A percentile compares a stretch with the other conserved stretches of the same genome.
Conservation (phyloP, 176 grass and related monocot genomes). For the Aegilops sharonensis region DNA sequence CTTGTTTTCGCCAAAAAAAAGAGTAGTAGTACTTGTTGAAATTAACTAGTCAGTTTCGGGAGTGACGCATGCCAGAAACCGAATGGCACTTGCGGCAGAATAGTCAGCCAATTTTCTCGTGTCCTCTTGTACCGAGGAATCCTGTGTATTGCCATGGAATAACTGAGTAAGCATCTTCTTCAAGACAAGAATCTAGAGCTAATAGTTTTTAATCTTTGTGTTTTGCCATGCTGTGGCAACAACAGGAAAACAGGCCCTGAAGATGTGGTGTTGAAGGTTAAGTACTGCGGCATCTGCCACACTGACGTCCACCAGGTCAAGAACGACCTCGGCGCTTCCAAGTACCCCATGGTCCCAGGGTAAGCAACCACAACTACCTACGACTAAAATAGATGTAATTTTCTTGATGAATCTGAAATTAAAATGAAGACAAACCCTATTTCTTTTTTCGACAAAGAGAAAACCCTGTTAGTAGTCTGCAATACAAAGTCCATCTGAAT, state of each 20-base stretch:
- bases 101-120: not conserved
- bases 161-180: not conserved
- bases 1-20: too few species aligned
- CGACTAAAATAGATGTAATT: too few species aligned
- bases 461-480: not conserved
- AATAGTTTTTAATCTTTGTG: not conserved
- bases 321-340: slow-evolving; percentile 86
- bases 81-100: not conserved
- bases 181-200: not conserved
- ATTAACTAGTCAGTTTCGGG: not conserved
- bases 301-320: slow-evolving; percentile 90
- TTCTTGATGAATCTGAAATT: not conserved
- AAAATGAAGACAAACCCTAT: not conserved
- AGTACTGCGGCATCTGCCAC: slow-evolving; percentile 90
- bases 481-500: not conserved
- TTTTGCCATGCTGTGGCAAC: not conserved
- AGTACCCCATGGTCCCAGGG: slow-evolving; percentile 99
- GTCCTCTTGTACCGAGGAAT: not conserved
- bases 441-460: too few species aligned
- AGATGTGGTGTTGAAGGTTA: slow-evolving; percentile 87
- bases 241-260: slow-evolving; percentile 77
- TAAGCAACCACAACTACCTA: slow-evolving; percentile 18
- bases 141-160: not conserved
- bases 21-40: not conserved
- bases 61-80: not conserved